Conservation (phyloP, 1,284 basidiomycete species). For the Sanghuangporus baumii region DNA sequence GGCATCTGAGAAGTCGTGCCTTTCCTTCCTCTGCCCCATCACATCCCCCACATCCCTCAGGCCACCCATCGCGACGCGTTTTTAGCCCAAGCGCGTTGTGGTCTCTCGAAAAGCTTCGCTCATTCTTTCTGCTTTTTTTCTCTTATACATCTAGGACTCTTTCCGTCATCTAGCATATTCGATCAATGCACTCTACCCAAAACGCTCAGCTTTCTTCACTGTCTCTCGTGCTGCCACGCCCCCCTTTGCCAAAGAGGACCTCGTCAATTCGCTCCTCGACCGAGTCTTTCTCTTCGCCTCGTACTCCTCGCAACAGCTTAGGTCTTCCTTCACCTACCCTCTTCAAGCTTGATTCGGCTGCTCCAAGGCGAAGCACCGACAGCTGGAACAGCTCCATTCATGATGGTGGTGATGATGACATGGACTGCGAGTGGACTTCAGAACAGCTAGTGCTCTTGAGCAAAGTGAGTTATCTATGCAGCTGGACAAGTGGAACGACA, state of each 20-base stretch:
- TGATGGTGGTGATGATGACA: conserved; percentile 46
- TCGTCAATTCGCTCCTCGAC: conserved; percentile 28
- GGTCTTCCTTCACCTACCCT: conserved; percentile 30
- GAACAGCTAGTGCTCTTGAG: conserved; percentile 63
- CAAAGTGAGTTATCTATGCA: conserved; percentile 42
- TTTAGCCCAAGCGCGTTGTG: not conserved
- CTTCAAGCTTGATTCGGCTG: conserved; percentile 43
- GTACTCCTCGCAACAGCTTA: conserved; percentile 30
- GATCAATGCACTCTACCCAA: conserved; percentile 30
- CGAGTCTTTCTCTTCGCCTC: conserved; percentile 28
- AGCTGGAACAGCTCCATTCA: conserved; percentile 78
- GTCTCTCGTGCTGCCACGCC: conserved; percentile 32
- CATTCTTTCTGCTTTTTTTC: conserved; percentile 4
- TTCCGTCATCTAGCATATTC: conserved; percentile 20
- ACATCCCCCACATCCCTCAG: conserved; percentile 3
- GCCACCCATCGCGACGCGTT: not conserved
- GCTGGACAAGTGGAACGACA: conserved; percentile 7
- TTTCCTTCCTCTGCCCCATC: conserved; percentile 4
- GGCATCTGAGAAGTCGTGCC: conserved; percentile 3
- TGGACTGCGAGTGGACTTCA: conserved; percentile 65
- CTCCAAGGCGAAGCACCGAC: conserved; percentile 67
- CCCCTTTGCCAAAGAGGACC: conserved; percentile 29
- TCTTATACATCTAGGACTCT: conserved; percentile 4
- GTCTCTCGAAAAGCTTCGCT: not conserved
- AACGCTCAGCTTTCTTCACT: conserved; percentile 29